Evolutionary conservation across 1,284 basidiomycete species (phyloP).

Genomic region (Vanrija sp.): DNA sequence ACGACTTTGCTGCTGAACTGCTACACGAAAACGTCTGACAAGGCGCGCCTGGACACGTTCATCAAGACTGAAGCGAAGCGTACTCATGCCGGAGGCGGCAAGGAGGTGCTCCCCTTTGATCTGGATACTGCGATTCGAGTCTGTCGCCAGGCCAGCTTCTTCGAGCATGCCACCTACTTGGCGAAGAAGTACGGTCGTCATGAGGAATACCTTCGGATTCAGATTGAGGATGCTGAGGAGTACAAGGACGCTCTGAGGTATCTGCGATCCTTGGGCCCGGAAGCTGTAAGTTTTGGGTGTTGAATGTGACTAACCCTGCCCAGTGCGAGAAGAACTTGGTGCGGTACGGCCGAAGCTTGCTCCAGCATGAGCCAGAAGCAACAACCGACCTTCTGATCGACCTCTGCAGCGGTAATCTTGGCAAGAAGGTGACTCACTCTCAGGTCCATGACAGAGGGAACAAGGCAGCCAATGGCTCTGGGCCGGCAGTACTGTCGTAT

Average conservation of each 20-base stretch:
- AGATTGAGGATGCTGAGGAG: slow-evolving; percentile 87
- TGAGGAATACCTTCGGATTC: slow-evolving; percentile 88
- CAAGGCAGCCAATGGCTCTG: slow-evolving; percentile 29
- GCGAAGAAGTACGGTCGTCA: slow-evolving; percentile 86
- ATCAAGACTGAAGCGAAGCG: slow-evolving; percentile 73
- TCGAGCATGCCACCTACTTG: slow-evolving; percentile 89
- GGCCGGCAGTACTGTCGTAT: slow-evolving; percentile 69
- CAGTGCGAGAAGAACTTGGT: slow-evolving; percentile 68
- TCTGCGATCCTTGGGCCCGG: slow-evolving; percentile 69
- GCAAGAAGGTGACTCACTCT: slow-evolving; percentile 21
- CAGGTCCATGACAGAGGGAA: slow-evolving; percentile 33
- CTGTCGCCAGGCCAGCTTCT: slow-evolving; percentile 93
- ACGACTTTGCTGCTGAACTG: slow-evolving; percentile 93
- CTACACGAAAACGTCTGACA: slow-evolving; percentile 94
- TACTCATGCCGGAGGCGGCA: slow-evolving; percentile 47
- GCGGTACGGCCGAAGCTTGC: slow-evolving; percentile 76
- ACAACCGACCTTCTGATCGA: slow-evolving; percentile 90
- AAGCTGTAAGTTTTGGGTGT: slow-evolving; percentile 51
- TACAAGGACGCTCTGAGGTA: slow-evolving; percentile 78
- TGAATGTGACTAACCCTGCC: slow-evolving; percentile 32
- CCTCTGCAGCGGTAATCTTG: slow-evolving; percentile 69
- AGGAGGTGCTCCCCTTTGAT: slow-evolving; percentile 84
- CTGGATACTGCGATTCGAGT: slow-evolving; percentile 95
- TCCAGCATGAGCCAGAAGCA: slow-evolving; percentile 75
- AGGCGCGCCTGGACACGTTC: slow-evolving; percentile 81